Percentiles rank a stretch among this genome's conserved stretches.
Evolutionary conservation across 2,329 filamentous ascomycete genomes (phyloP).

Genomic region (Trichoderma cornu-damae): DNA sequence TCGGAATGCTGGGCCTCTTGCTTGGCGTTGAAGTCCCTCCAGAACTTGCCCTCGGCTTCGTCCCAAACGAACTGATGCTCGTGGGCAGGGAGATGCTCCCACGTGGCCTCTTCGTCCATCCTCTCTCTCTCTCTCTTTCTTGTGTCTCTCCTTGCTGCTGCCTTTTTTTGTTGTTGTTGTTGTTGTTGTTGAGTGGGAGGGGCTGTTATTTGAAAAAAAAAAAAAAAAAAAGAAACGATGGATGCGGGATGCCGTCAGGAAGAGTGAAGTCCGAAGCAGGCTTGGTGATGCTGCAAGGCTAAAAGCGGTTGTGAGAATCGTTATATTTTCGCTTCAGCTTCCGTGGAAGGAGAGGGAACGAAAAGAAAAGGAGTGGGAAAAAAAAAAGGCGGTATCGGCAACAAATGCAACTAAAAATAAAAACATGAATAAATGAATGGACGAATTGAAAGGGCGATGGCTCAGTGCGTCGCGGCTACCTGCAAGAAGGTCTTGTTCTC

Average conservation of each 20-base stretch:
- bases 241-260: no score
- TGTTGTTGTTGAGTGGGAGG: no score
- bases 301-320: no score
- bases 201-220: no score
- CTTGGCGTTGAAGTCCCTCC: slow-evolving; percentile 28
- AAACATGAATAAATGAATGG: no score
- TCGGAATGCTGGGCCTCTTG: slow-evolving; percentile 25
- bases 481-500: background rate
- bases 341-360: no score
- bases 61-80: slow-evolving; percentile 34
- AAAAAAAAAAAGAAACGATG: no score
- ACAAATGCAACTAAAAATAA: no score
- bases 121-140: background rate
- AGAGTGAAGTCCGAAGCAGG: no score
- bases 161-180: background rate
- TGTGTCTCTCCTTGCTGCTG: background rate
- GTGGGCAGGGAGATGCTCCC: slow-evolving; percentile 30
- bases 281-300: no score
- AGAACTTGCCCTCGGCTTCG: slow-evolving; percentile 35
- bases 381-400: background rate
- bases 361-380: no score
- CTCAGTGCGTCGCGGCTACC: background rate
- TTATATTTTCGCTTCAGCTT: no score
- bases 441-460: background rate
- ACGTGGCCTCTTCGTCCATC: slow-evolving; percentile 24